phyloP scores from a whole-genome alignment of 2,329 filamentous ascomycete genomes.

The Fusarium xyrophilum region DNA sequence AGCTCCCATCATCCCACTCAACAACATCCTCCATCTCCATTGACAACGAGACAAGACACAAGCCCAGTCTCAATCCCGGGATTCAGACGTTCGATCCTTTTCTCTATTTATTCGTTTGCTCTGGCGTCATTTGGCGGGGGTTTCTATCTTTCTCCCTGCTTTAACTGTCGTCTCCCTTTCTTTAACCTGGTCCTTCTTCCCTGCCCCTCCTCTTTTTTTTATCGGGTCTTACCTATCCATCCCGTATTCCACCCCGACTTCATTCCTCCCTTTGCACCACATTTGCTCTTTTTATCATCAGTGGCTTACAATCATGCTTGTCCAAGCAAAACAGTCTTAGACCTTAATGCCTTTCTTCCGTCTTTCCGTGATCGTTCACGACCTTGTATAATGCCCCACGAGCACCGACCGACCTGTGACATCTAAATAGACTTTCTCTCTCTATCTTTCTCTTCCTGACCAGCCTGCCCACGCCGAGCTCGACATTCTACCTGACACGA shows the following conservation, averaged over 20 bases:
- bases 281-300: slow-evolving; percentile 24
- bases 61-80: slow-evolving; percentile 16
- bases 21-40: slow-evolving; percentile 23
- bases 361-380: slow-evolving; percentile 39
- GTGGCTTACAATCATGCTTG: slow-evolving; percentile 34
- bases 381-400: slow-evolving; percentile 41
- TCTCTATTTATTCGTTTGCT: slow-evolving; percentile 12
- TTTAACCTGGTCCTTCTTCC: slow-evolving; percentile 25
- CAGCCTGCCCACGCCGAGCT: slow-evolving; percentile 31
- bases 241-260: slow-evolving; percentile 33
- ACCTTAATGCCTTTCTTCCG: slow-evolving; percentile 41
- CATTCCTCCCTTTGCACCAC: slow-evolving; percentile 36
- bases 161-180: slow-evolving; percentile 26
- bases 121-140: slow-evolving; percentile 21
- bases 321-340: slow-evolving; percentile 36
- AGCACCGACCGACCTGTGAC: slow-evolving; percentile 34
- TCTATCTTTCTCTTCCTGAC: slow-evolving; percentile 11
- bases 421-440: slow-evolving; percentile 36
- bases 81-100: not conserved
- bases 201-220: slow-evolving; percentile 41
- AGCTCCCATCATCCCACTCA: slow-evolving; percentile 22
- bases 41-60: slow-evolving; percentile 28
- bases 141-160: slow-evolving; percentile 16
- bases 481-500: slow-evolving; percentile 11
- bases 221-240: slow-evolving; percentile 33